phyloP scores from a whole-genome alignment of 2,329 filamentous ascomycete species.

The Fusarium scirpi region DNA sequence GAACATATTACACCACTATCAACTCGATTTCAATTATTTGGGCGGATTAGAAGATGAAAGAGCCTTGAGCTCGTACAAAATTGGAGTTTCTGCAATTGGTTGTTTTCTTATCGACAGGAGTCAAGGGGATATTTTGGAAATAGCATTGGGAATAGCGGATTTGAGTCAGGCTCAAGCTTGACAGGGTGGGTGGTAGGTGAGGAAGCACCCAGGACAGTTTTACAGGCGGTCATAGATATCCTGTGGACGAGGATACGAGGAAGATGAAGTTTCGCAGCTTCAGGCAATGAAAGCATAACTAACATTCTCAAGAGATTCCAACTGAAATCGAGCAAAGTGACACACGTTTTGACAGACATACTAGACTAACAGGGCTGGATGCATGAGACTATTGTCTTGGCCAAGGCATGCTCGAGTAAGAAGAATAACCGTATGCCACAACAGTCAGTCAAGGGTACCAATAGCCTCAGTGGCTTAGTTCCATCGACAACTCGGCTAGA shows the following conservation, averaged over 20 bases:
- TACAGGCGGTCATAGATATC: slow-evolving; percentile 36
- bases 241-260: slow-evolving; percentile 27
- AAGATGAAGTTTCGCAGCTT: slow-evolving; percentile 38
- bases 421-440: neutral
- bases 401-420: neutral
- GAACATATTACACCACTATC: slow-evolving; percentile 14
- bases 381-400: neutral
- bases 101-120: slow-evolving; percentile 20
- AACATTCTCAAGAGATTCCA: slow-evolving; percentile 8
- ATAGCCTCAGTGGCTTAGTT: neutral
- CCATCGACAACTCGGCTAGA: neutral
- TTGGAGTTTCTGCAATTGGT: slow-evolving; percentile 27
- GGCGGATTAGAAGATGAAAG: slow-evolving; percentile 3
- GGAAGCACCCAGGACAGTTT: slow-evolving; percentile 13
- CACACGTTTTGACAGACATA: neutral
- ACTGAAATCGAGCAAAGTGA: neutral
- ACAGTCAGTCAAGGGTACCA: neutral
- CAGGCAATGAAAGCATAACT: slow-evolving; percentile 26
- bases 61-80: slow-evolving; percentile 2
- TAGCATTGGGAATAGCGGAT: slow-evolving; percentile 15
- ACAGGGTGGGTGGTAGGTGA: neutral
- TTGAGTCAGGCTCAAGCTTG: neutral
- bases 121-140: slow-evolving; percentile 2
- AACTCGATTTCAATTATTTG: slow-evolving; percentile 20
- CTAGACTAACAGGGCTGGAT: neutral